A percentile compares a stretch with the other conserved stretches of the same genome.
These are phyloP conservation scores for Wickerhamiella kurtzmanii DNA, from an alignment of 805 yeast genomes.

Conservation along the genomic window DNA sequence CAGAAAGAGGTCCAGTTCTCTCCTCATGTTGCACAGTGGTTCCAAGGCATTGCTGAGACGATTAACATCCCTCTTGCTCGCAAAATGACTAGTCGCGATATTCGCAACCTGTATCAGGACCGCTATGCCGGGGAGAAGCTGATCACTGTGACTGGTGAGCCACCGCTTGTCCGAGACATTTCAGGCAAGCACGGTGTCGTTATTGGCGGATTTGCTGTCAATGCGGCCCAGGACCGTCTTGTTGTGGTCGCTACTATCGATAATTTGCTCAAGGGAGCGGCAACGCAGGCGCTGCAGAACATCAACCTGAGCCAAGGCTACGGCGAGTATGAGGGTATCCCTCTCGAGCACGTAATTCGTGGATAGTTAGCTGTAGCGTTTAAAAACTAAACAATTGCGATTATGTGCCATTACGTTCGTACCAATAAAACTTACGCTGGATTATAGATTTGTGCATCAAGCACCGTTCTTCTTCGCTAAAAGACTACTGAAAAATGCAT, in stretches of 20 bases:
- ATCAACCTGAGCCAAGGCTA: conserved; percentile 81
- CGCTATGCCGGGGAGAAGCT: conserved; percentile 78
- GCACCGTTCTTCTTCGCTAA: conserved; percentile 1
- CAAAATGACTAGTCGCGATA: conserved; percentile 61
- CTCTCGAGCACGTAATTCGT: conserved; percentile 29
- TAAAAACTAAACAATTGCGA: not conserved
- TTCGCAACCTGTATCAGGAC: conserved; percentile 75
- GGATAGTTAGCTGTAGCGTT: conserved; percentile 11
- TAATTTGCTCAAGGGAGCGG: conserved; percentile 93
- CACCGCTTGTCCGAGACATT: conserved; percentile 84
- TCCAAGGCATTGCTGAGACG: conserved; percentile 94
- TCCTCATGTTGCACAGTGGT: conserved; percentile 99
- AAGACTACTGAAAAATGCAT: conserved; percentile 9
- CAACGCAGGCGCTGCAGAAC: conserved; percentile 95
- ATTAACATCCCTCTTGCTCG: conserved; percentile 68
- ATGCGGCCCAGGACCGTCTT: conserved; percentile 74
- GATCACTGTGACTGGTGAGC: conserved; percentile 75
- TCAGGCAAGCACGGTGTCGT: conserved; percentile 91
- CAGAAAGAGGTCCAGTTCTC: conserved; percentile 74
- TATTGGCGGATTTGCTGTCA: conserved; percentile 92
- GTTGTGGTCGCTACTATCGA: conserved; percentile 93
- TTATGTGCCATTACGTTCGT: too few relatives aligned
- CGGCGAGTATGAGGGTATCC: conserved; percentile 92
- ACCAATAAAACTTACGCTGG: not conserved
- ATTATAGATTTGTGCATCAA: not conserved